Conservation (phyloP, 257 asterid species). For the Gardenia jasminoides region DNA sequence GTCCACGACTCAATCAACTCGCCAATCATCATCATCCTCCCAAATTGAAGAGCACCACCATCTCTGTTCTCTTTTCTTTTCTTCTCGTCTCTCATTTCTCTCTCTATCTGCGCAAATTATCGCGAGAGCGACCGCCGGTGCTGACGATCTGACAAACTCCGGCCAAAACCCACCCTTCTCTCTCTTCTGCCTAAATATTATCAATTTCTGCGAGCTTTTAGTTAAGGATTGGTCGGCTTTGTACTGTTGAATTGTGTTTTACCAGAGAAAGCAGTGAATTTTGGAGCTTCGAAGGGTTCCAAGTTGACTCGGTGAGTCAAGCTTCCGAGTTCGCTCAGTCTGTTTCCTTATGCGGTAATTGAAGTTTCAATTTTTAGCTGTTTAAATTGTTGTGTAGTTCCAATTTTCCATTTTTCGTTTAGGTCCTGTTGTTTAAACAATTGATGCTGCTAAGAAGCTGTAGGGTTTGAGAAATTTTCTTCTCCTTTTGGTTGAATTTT, state of each 20-base stretch:
- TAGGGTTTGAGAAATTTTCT: constrained; percentile 3
- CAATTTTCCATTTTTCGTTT: not conserved
- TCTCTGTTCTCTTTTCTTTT: not conserved
- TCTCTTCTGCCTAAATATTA: constrained; percentile 18
- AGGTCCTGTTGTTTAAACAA: not conserved
- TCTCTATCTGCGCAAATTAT: constrained; percentile 34
- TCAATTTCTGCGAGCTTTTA: not conserved
- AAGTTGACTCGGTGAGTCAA: constrained; percentile 34
- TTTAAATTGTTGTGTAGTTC: not conserved
- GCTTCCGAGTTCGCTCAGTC: constrained; percentile 16
- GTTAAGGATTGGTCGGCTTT: constrained; percentile 10
- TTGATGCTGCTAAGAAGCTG: not conserved
- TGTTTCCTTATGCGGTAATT: constrained; percentile 26
- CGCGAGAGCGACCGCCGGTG: constrained; percentile 41
- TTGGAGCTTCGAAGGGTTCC: constrained; percentile 22
- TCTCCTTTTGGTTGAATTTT: not conserved
- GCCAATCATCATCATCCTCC: constrained; percentile 37
- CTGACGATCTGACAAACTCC: constrained; percentile 40
- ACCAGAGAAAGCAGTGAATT: not conserved
- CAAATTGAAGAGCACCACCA: constrained; percentile 52
- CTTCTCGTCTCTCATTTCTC: constrained; percentile 6
- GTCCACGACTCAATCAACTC: constrained; percentile 49
- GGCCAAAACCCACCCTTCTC: constrained; percentile 39
- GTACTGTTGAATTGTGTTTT: constrained; percentile 6
- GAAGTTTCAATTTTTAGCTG: not conserved